Base-by-base conservation (phyloP, 306 rosid genomes). In the Corylus avellana region DNA sequence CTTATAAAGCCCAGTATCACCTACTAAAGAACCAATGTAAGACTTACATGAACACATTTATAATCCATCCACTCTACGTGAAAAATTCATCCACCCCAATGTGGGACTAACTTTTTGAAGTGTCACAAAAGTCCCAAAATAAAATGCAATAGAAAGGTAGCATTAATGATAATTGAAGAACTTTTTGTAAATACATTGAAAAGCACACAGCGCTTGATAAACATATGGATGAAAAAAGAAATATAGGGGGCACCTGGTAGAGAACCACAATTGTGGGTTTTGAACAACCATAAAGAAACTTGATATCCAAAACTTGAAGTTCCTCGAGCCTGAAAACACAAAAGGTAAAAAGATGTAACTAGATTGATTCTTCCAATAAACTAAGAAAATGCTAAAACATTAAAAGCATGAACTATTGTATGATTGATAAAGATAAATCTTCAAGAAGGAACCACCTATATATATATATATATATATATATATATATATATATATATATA, bases 261-360 rank as follows among this genome's bases (percentile, higher is more conserved):
- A 95, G 99, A 85, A 95, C 99, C 81, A 93, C 99, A 82, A 95
- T 93, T 1, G 99, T 95, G 47, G 99, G 98, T 78, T 92, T 95
- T 68, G 94, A 86, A 88, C 99, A 95, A 70, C 99, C 99, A 85
- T 83, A 95, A 8, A 95, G 97, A 82, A 95, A 95, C 85, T 95
- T 89, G 83, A 93, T 95, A 81, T 95, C 99, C 91, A 95, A 86
- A 81, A 95, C 99, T 85, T 93, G 99, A 75, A 93, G 99, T 84
- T 95, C 99, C 88, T 95, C 99, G 32, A 95, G 99, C 93, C 99
- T 95, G 94, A 87, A 89, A 87, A 79, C 67, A 80, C 64, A 75
- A 20, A 67, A 48, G 16, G 67, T 10, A 17, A 39, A 54, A 51
- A 29, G 17, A 75, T 16, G 27, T 42, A 55, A 76, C 68, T 35